Evolutionary conservation across 2,329 filamentous ascomycete species (phyloP), one percentile per base, ranked within the genome.

Genomic region (Exophiala bonariae): DNA sequence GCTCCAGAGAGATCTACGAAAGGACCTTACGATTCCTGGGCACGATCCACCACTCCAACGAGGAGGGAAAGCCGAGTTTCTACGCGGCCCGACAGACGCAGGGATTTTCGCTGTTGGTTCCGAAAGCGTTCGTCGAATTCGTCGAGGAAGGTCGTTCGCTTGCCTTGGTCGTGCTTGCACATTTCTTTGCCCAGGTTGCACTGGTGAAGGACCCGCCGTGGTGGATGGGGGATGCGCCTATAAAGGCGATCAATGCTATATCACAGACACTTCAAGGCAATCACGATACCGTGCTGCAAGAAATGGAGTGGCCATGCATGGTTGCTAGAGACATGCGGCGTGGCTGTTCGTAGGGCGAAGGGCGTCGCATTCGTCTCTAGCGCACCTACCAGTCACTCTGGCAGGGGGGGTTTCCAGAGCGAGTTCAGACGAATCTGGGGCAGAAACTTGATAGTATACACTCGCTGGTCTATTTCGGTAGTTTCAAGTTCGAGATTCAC

Each of bases 41-140:
- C 20, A 55, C 55, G 7, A 58, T 63, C 33, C 54, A 61, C 17
- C 52, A 47, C 13, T 57, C 56, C 8, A 55, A 63, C 11, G 36
- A 55, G 13, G 52, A 55, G 19, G 55, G 56, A 9, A 59, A 64
- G 41, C 36, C 59, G 2, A 36, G 56, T 8, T 52, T 59, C 22
- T 50, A 56, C 33, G 55, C 63, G 9, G 55, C 58, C 28, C 58
- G 63, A n/a, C 56, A 60, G 48, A 54, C 65, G 8, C 55, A 61
- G 18, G 57, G 57, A 37, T 66, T 66, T 43, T 54, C 63, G 6
- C 55, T 65, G 28, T 58, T 64, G 44, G 55, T 66, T n/a, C 60
- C 62, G 6, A 42, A 55, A 13, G 44, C 50, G 18, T 66, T 66
- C 23, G 57, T 62, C 11, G 59, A 63, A 28, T 56, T 63, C 39